Conservation (phyloP, 495 filamentous ascomycete genomes). For the Aspergillus avenaceus region DNA sequence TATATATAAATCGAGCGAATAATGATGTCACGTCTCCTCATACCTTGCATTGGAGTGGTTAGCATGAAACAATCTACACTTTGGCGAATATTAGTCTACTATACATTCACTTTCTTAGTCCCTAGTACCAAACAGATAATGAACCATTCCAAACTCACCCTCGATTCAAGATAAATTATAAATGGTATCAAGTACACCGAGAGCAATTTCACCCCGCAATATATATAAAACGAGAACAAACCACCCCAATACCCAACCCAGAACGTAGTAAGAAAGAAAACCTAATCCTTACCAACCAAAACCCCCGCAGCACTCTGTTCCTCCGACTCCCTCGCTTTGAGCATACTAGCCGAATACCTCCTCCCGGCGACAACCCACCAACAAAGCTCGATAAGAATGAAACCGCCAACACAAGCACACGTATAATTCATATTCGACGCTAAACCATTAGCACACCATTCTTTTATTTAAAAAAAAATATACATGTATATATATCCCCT, state of each 20-base stretch:
- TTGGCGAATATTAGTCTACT: background rate
- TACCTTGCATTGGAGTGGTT: slow-evolving; percentile 4
- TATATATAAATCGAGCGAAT: background rate
- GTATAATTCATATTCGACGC: slow-evolving; percentile 68
- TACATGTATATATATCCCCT: background rate
- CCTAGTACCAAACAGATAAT: no score
- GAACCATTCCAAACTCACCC: no score
- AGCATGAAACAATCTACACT: background rate
- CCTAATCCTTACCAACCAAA: slow-evolving; percentile 1
- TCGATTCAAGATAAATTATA: no score
- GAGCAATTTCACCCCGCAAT: no score
- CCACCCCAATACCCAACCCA: no score
- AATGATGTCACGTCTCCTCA: slow-evolving; percentile 8
- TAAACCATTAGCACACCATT: slow-evolving; percentile 1
- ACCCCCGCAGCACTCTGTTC: slow-evolving; percentile 6
- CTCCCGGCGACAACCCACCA: slow-evolving; percentile 38
- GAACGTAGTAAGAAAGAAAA: no score
- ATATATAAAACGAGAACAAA: background rate
- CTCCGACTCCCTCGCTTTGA: slow-evolving; percentile 22
- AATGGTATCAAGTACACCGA: no score
- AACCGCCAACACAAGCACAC: slow-evolving; percentile 57
- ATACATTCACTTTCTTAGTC: background rate
- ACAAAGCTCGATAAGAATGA: slow-evolving; percentile 38
- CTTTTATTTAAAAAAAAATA: background rate
- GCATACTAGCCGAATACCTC: slow-evolving; percentile 27